Percentiles rank a stretch among this genome's conserved stretches.
These are phyloP conservation scores for Strombidium stylifer DNA, from an alignment of 73 alveolate genomes.

Conservation along the genomic window DNA sequence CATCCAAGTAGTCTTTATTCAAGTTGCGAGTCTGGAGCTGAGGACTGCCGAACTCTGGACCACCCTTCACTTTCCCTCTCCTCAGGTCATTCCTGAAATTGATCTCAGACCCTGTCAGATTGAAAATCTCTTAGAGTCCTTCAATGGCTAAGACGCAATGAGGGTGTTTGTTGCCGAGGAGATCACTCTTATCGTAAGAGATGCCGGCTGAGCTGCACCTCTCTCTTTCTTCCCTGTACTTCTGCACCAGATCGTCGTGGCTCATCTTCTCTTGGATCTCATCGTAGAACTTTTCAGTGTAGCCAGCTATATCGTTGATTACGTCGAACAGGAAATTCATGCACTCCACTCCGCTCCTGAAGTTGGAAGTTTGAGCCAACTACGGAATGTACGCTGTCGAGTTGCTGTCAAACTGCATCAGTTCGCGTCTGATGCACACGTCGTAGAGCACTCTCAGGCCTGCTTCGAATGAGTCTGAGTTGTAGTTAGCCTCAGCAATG, in stretches of 20 bases:
- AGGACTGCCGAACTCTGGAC: too few relatives aligned
- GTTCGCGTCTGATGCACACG: slow-evolving; percentile 36
- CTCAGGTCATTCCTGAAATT: not conserved
- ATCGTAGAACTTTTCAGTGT: slow-evolving; percentile 40
- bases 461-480: slow-evolving; percentile 21
- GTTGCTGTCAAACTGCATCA: slow-evolving; percentile 26
- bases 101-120: slow-evolving; percentile 7
- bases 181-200: slow-evolving; percentile 20
- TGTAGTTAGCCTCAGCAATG: slow-evolving; percentile 9
- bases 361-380: not conserved
- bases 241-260: slow-evolving; percentile 18
- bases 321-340: slow-evolving; percentile 41
- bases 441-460: slow-evolving; percentile 23
- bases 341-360: slow-evolving; percentile 41
- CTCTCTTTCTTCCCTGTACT: slow-evolving; percentile 26
- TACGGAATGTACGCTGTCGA: too few relatives aligned
- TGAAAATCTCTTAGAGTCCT: slow-evolving; percentile 11
- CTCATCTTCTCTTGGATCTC: slow-evolving; percentile 9
- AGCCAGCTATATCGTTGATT: slow-evolving; percentile 45
- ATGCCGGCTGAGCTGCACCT: slow-evolving; percentile 14
- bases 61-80: too few relatives aligned
- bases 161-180: slow-evolving; percentile 34
- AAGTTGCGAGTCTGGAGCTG: too few relatives aligned
- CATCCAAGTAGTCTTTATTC: too few relatives aligned
- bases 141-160: slow-evolving; percentile 51